Percentiles rank a stretch among this genome's conserved stretches.
Evolutionary conservation across 2,329 filamentous ascomycete species (phyloP).

Genomic region (Arthrobotrys pseudoclavata): DNA sequence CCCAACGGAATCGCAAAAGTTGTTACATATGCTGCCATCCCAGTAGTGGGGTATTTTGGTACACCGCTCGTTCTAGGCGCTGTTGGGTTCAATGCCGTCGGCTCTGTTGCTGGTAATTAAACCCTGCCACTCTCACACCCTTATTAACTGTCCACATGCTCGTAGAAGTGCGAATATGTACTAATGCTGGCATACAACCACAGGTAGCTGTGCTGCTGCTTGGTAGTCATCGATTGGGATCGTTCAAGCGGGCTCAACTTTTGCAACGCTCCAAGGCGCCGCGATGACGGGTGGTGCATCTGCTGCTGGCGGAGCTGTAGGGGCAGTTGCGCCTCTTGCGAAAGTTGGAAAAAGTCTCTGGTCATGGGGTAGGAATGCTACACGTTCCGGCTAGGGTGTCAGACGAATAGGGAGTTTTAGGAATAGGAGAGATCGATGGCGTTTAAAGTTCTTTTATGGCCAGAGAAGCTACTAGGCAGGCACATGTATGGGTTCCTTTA

Average conservation of each 20-base stretch:
- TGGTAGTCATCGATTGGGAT: slow-evolving; percentile 22
- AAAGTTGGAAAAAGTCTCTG: not conserved
- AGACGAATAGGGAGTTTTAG: too few species aligned
- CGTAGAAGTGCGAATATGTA: not conserved
- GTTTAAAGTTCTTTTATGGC: too few species aligned
- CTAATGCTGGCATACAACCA: not conserved
- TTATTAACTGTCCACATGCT: not conserved
- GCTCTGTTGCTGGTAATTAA: not conserved
- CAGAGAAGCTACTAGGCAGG: not conserved
- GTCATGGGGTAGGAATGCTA: too few species aligned
- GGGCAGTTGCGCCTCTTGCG: slow-evolving; percentile 5
- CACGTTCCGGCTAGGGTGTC: too few species aligned
- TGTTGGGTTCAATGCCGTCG: slow-evolving; percentile 3
- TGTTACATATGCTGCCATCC: not conserved
- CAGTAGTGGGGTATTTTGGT: not conserved
- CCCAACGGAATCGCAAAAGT: not conserved
- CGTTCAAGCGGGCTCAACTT: slow-evolving; percentile 12
- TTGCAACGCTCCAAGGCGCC: not conserved
- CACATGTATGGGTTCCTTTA: not conserved
- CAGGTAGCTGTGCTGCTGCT: slow-evolving; percentile 14
- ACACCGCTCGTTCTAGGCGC: not conserved
- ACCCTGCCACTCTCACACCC: too few species aligned
- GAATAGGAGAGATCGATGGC: too few species aligned
- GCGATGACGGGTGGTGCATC: slow-evolving; percentile 1
- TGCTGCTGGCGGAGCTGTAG: not conserved